Evolutionary conservation across 2,329 filamentous ascomycete genomes (phyloP), one percentile per base, ranked within the genome.

Genomic region (Camillea tinctor): DNA sequence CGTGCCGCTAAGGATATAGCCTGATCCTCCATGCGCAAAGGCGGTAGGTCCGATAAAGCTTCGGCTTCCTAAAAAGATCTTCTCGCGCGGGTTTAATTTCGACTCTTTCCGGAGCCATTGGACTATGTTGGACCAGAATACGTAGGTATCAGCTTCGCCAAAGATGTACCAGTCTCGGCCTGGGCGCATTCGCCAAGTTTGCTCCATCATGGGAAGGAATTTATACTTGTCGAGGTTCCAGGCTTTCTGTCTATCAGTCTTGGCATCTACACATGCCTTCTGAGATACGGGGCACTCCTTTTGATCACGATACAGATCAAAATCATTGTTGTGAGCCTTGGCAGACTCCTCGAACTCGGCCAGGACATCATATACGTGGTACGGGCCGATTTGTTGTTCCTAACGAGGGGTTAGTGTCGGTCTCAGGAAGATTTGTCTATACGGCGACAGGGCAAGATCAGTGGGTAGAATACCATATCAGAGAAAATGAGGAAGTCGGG

Each of bases 141-240:
- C 69, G 66, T 85, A 86, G 11, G 81, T 85, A 66, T 87, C 84
- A 30, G 82, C 82, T 65, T 86, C 84, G 64, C 82, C 79, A 64
- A 86, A 86, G 57, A 87, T 78, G 66, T 85, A 87, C 84, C 84
- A 87, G 58, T 84, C 80, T 52, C 72, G 76, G 49, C 78, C 71
- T 2, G 84, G 84, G 2, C 82, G 79, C 76, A 82, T 76, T 51
- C 76, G 74, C 78, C 82, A 86, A 1, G 83, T 79, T 59, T 83
- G 79, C 66, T 84, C 76, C 50, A 85, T 75, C 76, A 86, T 85
- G 64, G 84, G 82, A 53, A 86, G 72, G 68, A 84, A 85, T 72
- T 87, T 87, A 75, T 84, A 87, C 74, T 85, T 86, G 71, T 87
- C 84, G 63, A 87, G 72, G 55, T 77, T 77, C 83, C 84, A 86